A percentile compares a stretch with the other conserved stretches of the same genome.
Conservation (phyloP, 2,329 filamentous ascomycete genomes). For the Penicillium sp. region DNA sequence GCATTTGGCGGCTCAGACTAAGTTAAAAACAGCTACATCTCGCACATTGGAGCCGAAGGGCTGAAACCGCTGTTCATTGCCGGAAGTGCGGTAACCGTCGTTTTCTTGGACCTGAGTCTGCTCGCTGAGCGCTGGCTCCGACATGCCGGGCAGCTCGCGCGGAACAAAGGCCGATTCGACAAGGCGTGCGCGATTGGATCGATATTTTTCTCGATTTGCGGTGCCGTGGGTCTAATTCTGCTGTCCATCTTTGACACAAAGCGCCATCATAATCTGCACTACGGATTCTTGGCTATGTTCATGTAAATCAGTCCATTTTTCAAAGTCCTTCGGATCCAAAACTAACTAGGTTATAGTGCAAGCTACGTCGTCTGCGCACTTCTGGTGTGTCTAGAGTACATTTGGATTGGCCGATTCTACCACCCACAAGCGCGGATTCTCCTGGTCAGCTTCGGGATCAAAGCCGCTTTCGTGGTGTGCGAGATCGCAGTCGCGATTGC, state of each 20-base stretch:
- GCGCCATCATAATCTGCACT: not conserved
- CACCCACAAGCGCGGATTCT: constrained; percentile 8
- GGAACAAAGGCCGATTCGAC: constrained; percentile 8
- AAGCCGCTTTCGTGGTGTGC: constrained; percentile 4
- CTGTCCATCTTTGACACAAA: constrained; percentile 11
- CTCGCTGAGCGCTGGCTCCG: constrained; percentile 11
- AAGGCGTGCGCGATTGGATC: constrained; percentile 10
- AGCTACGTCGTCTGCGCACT: constrained; percentile 10
- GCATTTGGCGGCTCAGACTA: not conserved
- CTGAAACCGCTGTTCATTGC: constrained; percentile 10
- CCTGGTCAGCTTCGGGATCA: constrained; percentile 7
- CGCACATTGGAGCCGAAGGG: constrained; percentile 10
- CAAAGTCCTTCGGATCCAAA: not conserved
- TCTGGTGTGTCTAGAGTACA: constrained; percentile 12
- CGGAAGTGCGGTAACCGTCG: constrained; percentile 9
- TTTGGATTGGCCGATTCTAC: constrained; percentile 10
- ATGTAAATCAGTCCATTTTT: not conserved
- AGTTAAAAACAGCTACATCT: constrained; percentile 9
- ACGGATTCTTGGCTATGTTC: constrained; percentile 11
- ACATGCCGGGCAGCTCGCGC: constrained; percentile 9
- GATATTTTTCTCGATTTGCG: constrained; percentile 5
- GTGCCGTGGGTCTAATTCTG: constrained; percentile 8
- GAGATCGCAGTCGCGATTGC: constrained; percentile 9
- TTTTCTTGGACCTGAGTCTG: constrained; percentile 8
- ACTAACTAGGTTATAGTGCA: not conserved